Conservation (phyloP, 176 grass and related monocot genomes). For the Saccharum officinarum region DNA sequence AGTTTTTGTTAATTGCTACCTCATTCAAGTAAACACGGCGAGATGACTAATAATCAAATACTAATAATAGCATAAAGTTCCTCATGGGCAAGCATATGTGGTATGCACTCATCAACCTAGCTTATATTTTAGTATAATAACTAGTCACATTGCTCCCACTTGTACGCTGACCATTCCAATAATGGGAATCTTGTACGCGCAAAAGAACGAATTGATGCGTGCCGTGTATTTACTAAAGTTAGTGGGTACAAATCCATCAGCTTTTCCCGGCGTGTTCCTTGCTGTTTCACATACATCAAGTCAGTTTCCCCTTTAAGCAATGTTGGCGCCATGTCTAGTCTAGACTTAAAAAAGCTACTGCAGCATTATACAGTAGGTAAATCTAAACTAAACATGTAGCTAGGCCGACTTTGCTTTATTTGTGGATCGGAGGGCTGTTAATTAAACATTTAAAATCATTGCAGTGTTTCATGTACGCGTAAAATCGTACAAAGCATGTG, state of each 20-base stretch:
- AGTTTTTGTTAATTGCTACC: background rate
- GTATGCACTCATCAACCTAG: background rate
- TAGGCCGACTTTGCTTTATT: background rate
- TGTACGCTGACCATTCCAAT: background rate
- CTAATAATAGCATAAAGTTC: background rate
- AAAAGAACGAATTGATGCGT: conserved; percentile 5
- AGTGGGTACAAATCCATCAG: conserved; percentile 27
- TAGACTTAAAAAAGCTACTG: background rate
- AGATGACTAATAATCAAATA: background rate
- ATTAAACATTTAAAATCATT: background rate
- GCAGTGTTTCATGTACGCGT: background rate
- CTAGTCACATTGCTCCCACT: background rate
- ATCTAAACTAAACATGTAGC: background rate
- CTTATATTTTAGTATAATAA: background rate
- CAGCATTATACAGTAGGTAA: background rate
- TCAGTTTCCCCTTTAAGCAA: background rate
- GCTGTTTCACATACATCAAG: conserved; percentile 21
- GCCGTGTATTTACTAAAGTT: conserved; percentile 17
- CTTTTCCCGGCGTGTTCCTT: conserved; percentile 18
- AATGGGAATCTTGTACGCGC: conserved; percentile 9
- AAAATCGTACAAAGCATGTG: background rate
- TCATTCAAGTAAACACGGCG: background rate
- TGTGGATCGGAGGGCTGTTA: background rate
- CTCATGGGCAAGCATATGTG: background rate
- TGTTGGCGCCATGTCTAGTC: background rate